Base-by-base conservation (phyloP, 768 basidiomycete genomes). In the Candolleomyces efflorescens region DNA sequence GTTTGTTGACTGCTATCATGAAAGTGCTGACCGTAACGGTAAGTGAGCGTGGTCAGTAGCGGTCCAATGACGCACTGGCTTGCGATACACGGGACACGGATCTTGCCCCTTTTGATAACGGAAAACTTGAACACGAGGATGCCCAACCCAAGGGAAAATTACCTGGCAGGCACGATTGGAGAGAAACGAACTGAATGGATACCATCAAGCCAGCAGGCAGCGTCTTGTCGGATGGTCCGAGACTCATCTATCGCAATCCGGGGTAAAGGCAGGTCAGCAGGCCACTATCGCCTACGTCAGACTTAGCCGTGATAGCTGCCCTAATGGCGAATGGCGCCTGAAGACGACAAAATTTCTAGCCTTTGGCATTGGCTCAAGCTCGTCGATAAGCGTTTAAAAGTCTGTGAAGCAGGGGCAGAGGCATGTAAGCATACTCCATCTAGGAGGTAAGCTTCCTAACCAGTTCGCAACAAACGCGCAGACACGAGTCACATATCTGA, bases 51-150 rank as follows among this genome's bases (percentile, higher is more conserved):
- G 57, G 56, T 36, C 56, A 51, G 44, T 57, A 48, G 56, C 49
- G 45, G 41, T 51, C 50, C 57, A 47, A 58, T 58, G 57, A 58
- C 57, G 57, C 51, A 58, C 57, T 41, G 41, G 22, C 50, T 27
- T 53, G 49, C 52, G 50, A 58, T 57, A 56, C 27, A 32, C 24
- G 45, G 20, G 23, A 22, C 55, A 56, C 56, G 57, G 57, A 58
- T 58, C 57, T 58, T 53, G 43, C 57, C 37, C 57, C 57, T 58
- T 58, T 58, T 15, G 57, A 58, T 23, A 36, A 17, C 26, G 50
- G 53, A 18, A 7, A 38, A 45, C 36, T 23, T 48, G 27, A 32
- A 53, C 57, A 58, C 24, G 57, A 58, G 57, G 57, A 57, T 17
- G 48, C 22, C 9, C 38, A 39, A 38, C 37, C 48, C 41, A 51